Conservation (phyloP, 2,329 filamentous ascomycete genomes). For the Golovinomyces cichoracearum region DNA sequence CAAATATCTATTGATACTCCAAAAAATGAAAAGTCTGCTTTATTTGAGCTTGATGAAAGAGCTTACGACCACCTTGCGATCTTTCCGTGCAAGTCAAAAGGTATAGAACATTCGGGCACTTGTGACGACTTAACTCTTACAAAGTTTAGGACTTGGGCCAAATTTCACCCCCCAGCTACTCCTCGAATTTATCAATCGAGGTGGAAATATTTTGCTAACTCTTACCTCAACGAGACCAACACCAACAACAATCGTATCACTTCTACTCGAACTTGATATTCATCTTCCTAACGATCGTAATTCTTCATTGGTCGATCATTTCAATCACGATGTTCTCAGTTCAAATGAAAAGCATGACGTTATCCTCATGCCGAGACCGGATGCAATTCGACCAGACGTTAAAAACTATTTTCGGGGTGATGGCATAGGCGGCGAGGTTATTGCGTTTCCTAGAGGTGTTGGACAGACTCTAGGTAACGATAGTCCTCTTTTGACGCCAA, state of each 20-base stretch:
- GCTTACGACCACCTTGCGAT: constrained; percentile 78
- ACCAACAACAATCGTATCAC: constrained; percentile 45
- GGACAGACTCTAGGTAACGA: constrained; percentile 58
- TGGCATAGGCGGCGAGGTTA: constrained; percentile 23
- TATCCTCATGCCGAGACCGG: constrained; percentile 47
- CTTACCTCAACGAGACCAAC: constrained; percentile 48
- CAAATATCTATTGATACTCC: constrained; percentile 57
- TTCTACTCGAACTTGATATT: constrained; percentile 74
- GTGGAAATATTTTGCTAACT: constrained; percentile 74
- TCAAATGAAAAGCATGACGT: constrained; percentile 71
- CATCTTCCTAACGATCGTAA: constrained; percentile 65
- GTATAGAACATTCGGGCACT: constrained; percentile 19
- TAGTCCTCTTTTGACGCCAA: constrained; percentile 50
- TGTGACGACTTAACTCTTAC: constrained; percentile 2
- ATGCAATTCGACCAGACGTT: constrained; percentile 36
- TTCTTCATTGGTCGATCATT: constrained; percentile 75
- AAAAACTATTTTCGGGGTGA: constrained; percentile 53
- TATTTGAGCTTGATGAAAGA: constrained; percentile 70
- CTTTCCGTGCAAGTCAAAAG: constrained; percentile 75
- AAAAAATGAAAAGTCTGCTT: constrained; percentile 47
- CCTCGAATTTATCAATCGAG: constrained; percentile 69
- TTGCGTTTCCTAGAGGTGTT: constrained; percentile 61
- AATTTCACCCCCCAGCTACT: constrained; percentile 64
- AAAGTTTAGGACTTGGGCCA: constrained; percentile 47
- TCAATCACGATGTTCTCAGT: constrained; percentile 61